Base-by-base conservation (phyloP, 2,329 filamentous ascomycete genomes). In the Cladorrhinum sp. region DNA sequence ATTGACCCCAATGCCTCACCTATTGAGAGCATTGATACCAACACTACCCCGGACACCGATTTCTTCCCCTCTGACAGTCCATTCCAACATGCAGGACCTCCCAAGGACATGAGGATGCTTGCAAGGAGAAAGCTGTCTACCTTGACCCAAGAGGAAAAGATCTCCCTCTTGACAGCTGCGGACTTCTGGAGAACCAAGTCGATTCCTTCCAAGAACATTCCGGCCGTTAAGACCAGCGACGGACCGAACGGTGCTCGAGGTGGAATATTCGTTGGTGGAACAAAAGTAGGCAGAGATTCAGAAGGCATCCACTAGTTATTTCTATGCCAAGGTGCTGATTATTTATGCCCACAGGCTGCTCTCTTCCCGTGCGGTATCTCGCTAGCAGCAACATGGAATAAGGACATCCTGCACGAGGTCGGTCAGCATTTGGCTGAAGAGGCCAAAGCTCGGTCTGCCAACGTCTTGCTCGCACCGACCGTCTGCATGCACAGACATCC, bases 401-500 rank as follows among this genome's bases (percentile, higher is more conserved):
- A 84, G 53, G 80, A 87, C 5, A 77, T 94, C 39, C 80, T 93
- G 24, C 81, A 86, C 62, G 76, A 90, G 65, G 83, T 92, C 48
- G 91, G 90, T 10, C 80, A 84, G 60, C 82, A 91, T 65, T 82
- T 94, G 61, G 90, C 86, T 12, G 79, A 86, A 12, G 90, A 95
- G 73, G 80, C 82, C 23, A 89, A 86, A 68, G 88, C 89, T 18
- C 87, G 90, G 69, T 89, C 89, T 5, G 87, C 89, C 26, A 82
- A 92, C 62, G 82, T 93, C 33, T 79, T 93, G 3, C 80, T 94
- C 8, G 90, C 87, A 0, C 90, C 90, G 1, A 93, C 90, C 0
- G 86, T 92, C 33, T 92, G 91, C 76, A 88, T 92, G 79, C 91
- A 95, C 69, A 84, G 91, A 16, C 90, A 90, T 55, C 91, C 91